phyloP scores from a whole-genome alignment of 805 yeast species.

The Candida awuae region DNA sequence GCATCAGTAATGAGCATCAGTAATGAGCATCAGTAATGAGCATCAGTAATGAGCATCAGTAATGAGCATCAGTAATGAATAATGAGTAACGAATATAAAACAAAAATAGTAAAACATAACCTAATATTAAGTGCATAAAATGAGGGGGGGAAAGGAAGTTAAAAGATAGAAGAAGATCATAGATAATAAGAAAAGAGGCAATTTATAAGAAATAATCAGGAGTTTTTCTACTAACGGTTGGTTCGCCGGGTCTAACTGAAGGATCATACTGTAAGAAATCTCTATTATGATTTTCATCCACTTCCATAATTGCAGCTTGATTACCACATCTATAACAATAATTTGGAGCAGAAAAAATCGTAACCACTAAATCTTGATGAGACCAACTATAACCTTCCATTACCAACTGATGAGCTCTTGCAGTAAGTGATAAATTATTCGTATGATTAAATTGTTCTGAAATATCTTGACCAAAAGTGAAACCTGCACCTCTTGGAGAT shows the following conservation, averaged over 20 bases:
- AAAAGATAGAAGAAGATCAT: not conserved
- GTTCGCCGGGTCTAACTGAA: conserved; percentile 94
- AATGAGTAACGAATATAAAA: too few relatives aligned
- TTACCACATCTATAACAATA: conserved; percentile 97
- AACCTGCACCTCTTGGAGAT: conserved; percentile 97
- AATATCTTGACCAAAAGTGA: conserved; percentile 94
- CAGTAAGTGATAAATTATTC: conserved; percentile 74
- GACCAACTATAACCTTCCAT: conserved; percentile 97
- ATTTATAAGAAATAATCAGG: conserved; percentile 87
- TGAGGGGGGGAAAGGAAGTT: conserved; percentile 1
- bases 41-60: too few relatives aligned
- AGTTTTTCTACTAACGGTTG: conserved; percentile 92
- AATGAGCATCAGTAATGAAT: too few relatives aligned
- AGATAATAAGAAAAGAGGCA: not conserved
- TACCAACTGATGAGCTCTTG: conserved; percentile 95
- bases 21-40: too few relatives aligned
- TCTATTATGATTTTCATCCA: conserved; percentile 86
- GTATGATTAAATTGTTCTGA: conserved; percentile 90
- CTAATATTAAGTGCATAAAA: not conserved
- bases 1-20: too few relatives aligned
- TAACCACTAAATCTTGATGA: conserved; percentile 88
- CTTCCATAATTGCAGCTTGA: conserved; percentile 98
- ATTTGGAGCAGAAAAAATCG: conserved; percentile 92
- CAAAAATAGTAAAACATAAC: not conserved
- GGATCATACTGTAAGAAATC: conserved; percentile 95